Evolutionary conservation across 2,329 filamentous ascomycete genomes (phyloP), one percentile per base, ranked within the genome.

Genomic region (Eutypella sp.): DNA sequence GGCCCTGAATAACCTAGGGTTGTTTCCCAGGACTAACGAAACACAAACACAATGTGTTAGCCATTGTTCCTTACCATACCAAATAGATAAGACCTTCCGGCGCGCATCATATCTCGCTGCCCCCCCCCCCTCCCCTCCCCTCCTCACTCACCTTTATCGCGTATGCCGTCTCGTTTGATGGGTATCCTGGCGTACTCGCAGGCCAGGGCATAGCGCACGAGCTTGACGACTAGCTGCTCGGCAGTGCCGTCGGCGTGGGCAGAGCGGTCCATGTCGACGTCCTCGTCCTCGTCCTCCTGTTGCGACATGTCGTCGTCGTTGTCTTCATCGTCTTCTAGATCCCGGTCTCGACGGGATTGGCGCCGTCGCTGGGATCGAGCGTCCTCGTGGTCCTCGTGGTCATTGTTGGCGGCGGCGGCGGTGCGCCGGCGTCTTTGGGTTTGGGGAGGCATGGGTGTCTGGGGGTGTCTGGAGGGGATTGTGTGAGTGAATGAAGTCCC

Each of bases 1-100:
- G 11, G 69, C 65, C 61, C 82, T 90, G 64, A 96, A 97, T 29
- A 82, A 72, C 25, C 85, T 75, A 6, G 81, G 71, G 8, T 84
- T 78, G 39, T 82, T 76, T 16, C 86, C 87, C 9, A 96, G 79
- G 1, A 95, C 88, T 82, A 41, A 15, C 2, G 25, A 5, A n/a
- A n/a, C n/a, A n/a, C n/a, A n/a, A n/a, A n/a, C n/a, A n/a, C n/a
- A n/a, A n/a, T n/a, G n/a, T n/a, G n/a, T n/a, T n/a, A n/a, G n/a
- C n/a, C n/a, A n/a, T n/a, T n/a, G n/a, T n/a, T n/a, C n/a, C n/a
- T n/a, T n/a, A n/a, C n/a, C n/a, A n/a, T n/a, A n/a, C n/a, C n/a
- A n/a, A n/a, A n/a, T n/a, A n/a, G n/a, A n/a, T n/a, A n/a, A n/a
- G n/a, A n/a, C n/a, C n/a, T n/a, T n/a, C n/a, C n/a, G n/a, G n/a